Evolutionary conservation across 2,329 filamentous ascomycete genomes (phyloP).

Genomic region (Stromatinia cepivora): DNA sequence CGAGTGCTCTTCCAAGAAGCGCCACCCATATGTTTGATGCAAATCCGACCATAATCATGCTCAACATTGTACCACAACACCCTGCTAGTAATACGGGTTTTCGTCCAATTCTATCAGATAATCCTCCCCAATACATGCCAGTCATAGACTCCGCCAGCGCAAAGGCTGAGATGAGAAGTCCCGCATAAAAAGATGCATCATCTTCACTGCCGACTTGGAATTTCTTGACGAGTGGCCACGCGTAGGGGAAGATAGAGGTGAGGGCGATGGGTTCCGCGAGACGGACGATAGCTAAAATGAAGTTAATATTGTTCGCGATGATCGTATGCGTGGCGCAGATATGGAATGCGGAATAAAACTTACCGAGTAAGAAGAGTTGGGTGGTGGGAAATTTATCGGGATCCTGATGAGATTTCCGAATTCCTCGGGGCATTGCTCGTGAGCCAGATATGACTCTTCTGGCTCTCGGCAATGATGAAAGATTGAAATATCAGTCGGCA

Average conservation of each 20-base stretch:
- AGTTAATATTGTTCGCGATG: constrained; percentile 25
- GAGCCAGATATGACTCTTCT: constrained; percentile 31
- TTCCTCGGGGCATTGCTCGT: constrained; percentile 37
- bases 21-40: constrained; percentile 83
- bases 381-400: constrained; percentile 75
- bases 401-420: constrained; percentile 50
- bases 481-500: not conserved
- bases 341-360: constrained; percentile 40
- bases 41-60: constrained; percentile 80
- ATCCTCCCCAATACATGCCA: constrained; percentile 82
- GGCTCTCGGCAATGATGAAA: constrained; percentile 11
- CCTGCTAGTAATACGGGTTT: constrained; percentile 84
- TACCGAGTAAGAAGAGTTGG: constrained; percentile 84
- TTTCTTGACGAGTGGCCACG: constrained; percentile 77
- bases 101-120: constrained; percentile 79
- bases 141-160: constrained; percentile 79
- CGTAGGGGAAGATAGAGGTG: constrained; percentile 91
- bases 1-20: constrained; percentile 71
- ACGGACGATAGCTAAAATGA: constrained; percentile 74
- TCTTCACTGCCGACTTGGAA: constrained; percentile 70
- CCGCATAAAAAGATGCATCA: constrained; percentile 85
- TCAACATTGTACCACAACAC: constrained; percentile 78
- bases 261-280: constrained; percentile 90
- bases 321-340: constrained; percentile 14
- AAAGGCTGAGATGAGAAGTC: constrained; percentile 83